phyloP scores from a whole-genome alignment of 176 grass and related monocot species.

The Phoenix roebelenii region DNA sequence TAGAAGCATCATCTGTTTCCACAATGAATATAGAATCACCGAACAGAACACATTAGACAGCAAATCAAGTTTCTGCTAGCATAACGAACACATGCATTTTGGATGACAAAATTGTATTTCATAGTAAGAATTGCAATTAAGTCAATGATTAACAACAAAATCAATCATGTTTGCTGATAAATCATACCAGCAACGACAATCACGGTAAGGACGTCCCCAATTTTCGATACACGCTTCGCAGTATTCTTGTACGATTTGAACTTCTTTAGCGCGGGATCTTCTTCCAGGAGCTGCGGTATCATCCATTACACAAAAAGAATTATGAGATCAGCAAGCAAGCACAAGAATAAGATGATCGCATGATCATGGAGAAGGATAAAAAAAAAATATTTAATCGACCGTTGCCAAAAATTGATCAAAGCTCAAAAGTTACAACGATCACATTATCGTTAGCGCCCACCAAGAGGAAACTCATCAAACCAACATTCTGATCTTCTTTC shows the following conservation, averaged over 20 bases:
- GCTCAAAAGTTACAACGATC: too few relatives aligned
- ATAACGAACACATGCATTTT: too few relatives aligned
- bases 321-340: neutral
- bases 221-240: slow-evolving; percentile 53
- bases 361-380: neutral
- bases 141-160: neutral
- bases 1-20: too few relatives aligned
- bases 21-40: too few relatives aligned
- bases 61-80: too few relatives aligned
- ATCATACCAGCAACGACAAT: slow-evolving; percentile 46
- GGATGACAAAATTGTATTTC: neutral
- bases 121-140: too few relatives aligned
- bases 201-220: slow-evolving; percentile 47
- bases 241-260: slow-evolving; percentile 69
- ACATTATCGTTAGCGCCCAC: too few relatives aligned
- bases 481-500: too few relatives aligned
- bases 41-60: too few relatives aligned
- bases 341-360: too few relatives aligned
- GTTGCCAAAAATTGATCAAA: too few relatives aligned
- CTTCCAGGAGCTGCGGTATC: slow-evolving; percentile 56
- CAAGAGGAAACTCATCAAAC: too few relatives aligned
- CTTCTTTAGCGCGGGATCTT: slow-evolving; percentile 57
- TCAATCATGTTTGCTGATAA: neutral
- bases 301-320: neutral
- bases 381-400: neutral